phyloP scores from a whole-genome alignment of 78 protist species.

The Dictyostelium intermedium region DNA sequence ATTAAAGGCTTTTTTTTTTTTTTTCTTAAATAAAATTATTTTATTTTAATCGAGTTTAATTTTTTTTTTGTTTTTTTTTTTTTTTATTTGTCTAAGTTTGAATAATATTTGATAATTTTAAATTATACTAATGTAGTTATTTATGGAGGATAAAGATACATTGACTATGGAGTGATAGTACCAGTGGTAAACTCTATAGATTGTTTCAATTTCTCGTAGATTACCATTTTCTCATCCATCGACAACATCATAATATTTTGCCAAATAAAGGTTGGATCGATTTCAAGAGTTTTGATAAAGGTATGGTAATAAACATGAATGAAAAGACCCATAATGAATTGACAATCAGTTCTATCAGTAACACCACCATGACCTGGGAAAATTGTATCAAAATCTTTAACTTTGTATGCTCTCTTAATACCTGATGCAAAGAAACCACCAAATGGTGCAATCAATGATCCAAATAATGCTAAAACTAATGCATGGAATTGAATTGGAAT shows the following conservation, averaged over 20 bases:
- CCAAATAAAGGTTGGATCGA: constrained; percentile 51
- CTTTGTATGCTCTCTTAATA: constrained; percentile 95
- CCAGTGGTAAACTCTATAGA: constrained; percentile 17
- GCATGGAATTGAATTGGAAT: constrained; percentile 89
- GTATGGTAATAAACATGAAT: constrained; percentile 79
- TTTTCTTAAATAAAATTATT: background rate
- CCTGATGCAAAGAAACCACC: constrained; percentile 98
- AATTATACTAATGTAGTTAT: background rate
- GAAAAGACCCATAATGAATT: constrained; percentile 92
- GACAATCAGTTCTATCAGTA: constrained; percentile 96
- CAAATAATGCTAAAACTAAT: constrained; percentile 89
- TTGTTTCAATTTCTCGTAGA: constrained; percentile 34
- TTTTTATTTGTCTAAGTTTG: background rate
- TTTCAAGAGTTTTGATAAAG: constrained; percentile 72
- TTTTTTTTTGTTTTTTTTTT: background rate
- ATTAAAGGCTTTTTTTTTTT: background rate
- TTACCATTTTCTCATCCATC: constrained; percentile 29
- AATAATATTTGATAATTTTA: background rate
- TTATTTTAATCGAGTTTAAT: background rate
- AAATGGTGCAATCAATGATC: constrained; percentile 96
- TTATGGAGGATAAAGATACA: background rate
- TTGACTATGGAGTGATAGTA: background rate
- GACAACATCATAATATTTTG: constrained; percentile 42
- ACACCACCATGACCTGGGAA: constrained; percentile 99
- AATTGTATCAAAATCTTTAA: constrained; percentile 94